Evolutionary conservation across 1,284 basidiomycete genomes (phyloP).

Genomic region (Cystobasidium slooffiae): DNA sequence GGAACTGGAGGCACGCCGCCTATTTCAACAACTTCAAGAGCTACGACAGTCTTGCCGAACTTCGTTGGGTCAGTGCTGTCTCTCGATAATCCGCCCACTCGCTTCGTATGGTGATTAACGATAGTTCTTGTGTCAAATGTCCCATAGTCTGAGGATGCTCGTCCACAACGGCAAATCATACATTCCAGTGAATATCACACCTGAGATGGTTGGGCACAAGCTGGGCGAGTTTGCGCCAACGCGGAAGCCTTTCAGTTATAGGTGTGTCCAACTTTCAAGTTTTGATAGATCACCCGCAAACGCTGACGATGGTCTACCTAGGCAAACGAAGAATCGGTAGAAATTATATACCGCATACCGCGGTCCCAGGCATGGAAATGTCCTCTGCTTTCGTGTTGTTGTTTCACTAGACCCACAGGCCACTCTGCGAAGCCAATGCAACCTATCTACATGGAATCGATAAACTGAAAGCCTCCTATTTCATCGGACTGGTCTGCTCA

Average conservation of each 20-base stretch:
- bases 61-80: constrained; percentile 72
- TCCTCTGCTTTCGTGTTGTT: constrained; percentile 12
- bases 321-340: constrained; percentile 58
- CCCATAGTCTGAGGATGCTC: constrained; percentile 56
- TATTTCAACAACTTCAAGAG: constrained; percentile 84
- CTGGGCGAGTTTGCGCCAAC: constrained; percentile 93
- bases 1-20: constrained; percentile 59
- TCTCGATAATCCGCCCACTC: not conserved
- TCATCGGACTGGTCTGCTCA: constrained; percentile 24
- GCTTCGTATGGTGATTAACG: not conserved
- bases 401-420: constrained; percentile 7
- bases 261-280: constrained; percentile 16
- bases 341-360: too few relatives aligned
- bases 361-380: too few relatives aligned
- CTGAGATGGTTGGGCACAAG: constrained; percentile 99
- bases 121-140: not conserved
- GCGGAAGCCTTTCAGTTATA: constrained; percentile 64
- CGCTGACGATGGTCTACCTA: constrained; percentile 25
- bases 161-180: constrained; percentile 96
- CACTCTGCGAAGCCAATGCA: not conserved
- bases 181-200: constrained; percentile 80
- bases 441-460: not conserved
- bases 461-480: not conserved
- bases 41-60: constrained; percentile 92
- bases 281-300: not conserved